Evolutionary conservation across 805 yeast genomes (phyloP).

Genomic region (Kluyveromyces aestuarii): DNA sequence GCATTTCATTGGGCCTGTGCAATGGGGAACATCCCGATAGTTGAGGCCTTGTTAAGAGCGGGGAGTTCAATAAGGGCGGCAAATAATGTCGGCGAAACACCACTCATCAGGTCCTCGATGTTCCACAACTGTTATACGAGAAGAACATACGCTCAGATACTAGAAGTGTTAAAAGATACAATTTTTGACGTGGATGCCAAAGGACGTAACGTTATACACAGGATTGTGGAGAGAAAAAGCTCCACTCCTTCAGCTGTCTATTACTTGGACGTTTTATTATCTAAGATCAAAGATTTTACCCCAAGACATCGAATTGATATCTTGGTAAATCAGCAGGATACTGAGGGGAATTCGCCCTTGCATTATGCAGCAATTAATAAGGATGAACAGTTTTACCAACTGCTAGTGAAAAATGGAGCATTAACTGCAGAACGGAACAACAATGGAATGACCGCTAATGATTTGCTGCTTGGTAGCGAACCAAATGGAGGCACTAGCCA

Average conservation of each 20-base stretch:
- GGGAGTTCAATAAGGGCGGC: conserved; percentile 57
- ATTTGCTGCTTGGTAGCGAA: conserved; percentile 32
- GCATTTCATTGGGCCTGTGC: conserved; percentile 98
- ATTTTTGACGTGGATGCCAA: conserved; percentile 68
- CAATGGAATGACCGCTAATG: conserved; percentile 21
- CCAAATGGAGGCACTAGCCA: not conserved
- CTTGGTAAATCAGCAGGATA: conserved; percentile 55
- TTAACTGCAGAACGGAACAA: conserved; percentile 40
- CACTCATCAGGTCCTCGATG: conserved; percentile 72
- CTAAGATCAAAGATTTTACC: conserved; percentile 58
- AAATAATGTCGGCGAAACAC: conserved; percentile 74
- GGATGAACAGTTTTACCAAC: conserved; percentile 36
- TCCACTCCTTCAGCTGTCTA: conserved; percentile 74
- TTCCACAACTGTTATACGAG: conserved; percentile 83
- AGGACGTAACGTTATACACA: conserved; percentile 77
- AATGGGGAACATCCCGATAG: conserved; percentile 75
- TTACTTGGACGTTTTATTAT: conserved; percentile 67
- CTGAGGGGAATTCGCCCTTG: conserved; percentile 81
- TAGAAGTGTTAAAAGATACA: conserved; percentile 68
- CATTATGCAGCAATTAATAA: conserved; percentile 76
- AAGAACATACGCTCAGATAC: conserved; percentile 68
- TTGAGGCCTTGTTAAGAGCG: conserved; percentile 61
- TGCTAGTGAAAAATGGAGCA: conserved; percentile 22
- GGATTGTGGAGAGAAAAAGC: conserved; percentile 63
- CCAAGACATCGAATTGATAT: conserved; percentile 52